These are phyloP conservation scores for Blumeria graminis DNA, from an alignment of 2,329 filamentous ascomycete species.

Conservation along the genomic window DNA sequence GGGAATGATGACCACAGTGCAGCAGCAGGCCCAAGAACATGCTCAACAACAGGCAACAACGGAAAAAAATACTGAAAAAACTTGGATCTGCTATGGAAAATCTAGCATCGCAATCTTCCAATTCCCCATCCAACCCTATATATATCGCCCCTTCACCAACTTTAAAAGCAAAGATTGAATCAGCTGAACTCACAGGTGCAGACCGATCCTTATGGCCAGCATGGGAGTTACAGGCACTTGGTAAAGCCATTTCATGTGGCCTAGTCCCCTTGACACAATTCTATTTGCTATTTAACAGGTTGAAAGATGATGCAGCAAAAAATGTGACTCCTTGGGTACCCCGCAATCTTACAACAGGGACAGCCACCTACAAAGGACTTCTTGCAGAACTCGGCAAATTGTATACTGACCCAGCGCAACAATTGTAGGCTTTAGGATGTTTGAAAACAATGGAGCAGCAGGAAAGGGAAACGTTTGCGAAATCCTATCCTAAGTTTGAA, in stretches of 20 bases:
- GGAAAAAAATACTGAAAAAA: no score
- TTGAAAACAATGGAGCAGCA: not conserved
- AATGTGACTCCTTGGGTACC: not conserved
- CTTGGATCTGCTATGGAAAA: no score
- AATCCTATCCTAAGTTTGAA: not conserved
- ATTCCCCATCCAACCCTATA: not conserved
- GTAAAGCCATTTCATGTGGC: not conserved
- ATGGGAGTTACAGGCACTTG: not conserved
- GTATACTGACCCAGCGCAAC: not conserved
- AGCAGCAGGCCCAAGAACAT: no score
- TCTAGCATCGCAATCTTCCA: no score
- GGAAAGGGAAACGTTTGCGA: not conserved
- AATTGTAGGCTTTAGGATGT: not conserved
- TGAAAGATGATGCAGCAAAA: not conserved
- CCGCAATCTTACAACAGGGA: not conserved
- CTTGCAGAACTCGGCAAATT: not conserved
- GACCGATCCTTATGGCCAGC: not conserved
- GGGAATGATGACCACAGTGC: no score
- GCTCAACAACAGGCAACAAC: no score
- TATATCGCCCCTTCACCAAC: not conserved
- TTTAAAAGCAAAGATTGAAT: not conserved
- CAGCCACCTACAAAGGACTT: not conserved
- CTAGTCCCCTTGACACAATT: not conserved
- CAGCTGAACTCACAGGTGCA: not conserved
- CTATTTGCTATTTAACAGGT: not conserved